Percentiles rank a stretch among this genome's conserved stretches.
Evolutionary conservation across 306 rosid genomes (phyloP).

Genomic region (Erythrophleum fordii): DNA sequence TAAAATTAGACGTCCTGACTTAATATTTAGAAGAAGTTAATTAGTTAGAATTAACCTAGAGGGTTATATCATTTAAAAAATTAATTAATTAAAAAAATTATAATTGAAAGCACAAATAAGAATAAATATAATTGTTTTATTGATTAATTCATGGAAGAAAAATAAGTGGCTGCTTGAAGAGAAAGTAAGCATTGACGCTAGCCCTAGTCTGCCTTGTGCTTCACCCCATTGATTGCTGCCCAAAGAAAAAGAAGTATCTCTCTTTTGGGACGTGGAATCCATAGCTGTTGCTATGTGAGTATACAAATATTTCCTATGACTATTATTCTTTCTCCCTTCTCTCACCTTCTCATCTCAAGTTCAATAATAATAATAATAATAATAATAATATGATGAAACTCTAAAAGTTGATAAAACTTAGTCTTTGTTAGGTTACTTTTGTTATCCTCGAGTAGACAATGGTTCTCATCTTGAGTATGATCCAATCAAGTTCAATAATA

Average conservation of each 20-base stretch:
- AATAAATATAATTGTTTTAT: no score
- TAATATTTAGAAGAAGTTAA: no score
- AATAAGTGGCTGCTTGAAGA: conserved; percentile 33
- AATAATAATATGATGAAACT: conserved; percentile 41
- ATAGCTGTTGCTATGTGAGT: conserved; percentile 41
- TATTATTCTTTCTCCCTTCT: conserved; percentile 34
- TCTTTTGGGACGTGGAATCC: conserved; percentile 74
- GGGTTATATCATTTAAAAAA: no score
- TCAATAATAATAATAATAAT: conserved; percentile 34
- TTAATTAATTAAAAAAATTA: no score
- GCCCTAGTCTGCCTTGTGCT: conserved; percentile 13
- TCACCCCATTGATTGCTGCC: no score
- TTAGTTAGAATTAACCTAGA: no score
- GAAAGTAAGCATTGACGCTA: conserved; percentile 29
- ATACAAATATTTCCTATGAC: not conserved
- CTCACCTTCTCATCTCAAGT: conserved; percentile 24
- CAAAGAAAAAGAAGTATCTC: conserved; percentile 41
- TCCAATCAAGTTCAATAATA: conserved; percentile 35
- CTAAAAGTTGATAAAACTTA: not conserved
- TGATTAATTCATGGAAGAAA: no score
- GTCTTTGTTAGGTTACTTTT: conserved; percentile 48
- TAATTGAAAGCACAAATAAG: no score
- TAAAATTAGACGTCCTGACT: no score
- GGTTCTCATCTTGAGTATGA: no score
- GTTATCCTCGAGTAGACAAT: no score